phyloP scores from a whole-genome alignment of 768 basidiomycete genomes.

The Gyrodon lividus region DNA sequence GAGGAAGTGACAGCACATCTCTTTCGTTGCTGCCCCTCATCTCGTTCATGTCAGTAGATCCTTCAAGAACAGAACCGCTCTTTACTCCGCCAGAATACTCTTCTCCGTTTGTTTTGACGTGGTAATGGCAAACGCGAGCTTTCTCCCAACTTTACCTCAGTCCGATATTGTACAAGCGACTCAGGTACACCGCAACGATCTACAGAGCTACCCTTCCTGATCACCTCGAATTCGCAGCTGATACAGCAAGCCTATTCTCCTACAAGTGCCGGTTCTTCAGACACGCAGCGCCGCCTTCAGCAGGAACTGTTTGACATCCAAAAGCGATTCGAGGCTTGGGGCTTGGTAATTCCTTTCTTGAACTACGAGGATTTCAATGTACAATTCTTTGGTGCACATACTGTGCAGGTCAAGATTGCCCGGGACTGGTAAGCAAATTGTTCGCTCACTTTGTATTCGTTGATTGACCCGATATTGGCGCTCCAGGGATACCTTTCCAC shows the following conservation, averaged over 20 bases:
- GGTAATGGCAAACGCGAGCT: constrained; percentile 28
- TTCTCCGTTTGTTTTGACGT: not conserved
- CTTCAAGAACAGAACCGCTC: not conserved
- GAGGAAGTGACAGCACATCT: not conserved
- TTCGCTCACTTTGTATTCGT: not conserved
- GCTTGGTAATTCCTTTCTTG: constrained; percentile 74
- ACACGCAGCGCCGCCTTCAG: constrained; percentile 62
- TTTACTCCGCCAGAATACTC: not conserved
- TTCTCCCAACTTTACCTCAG: constrained; percentile 53
- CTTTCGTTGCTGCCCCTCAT: not conserved
- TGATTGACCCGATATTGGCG: constrained; percentile 2
- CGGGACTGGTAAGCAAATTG: constrained; percentile 72
- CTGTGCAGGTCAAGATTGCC: constrained; percentile 89
- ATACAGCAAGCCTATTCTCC: constrained; percentile 69
- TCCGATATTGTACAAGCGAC: constrained; percentile 57
- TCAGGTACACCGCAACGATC: constrained; percentile 46
- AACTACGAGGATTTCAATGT: constrained; percentile 75
- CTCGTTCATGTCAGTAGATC: not conserved
- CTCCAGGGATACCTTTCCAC: constrained; percentile 71
- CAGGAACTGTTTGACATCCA: constrained; percentile 76
- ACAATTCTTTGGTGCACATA: constrained; percentile 94
- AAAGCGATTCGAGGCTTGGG: constrained; percentile 79
- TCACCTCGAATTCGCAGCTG: constrained; percentile 42
- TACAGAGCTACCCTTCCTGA: constrained; percentile 7
- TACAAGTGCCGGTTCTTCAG: constrained; percentile 47